phyloP scores from a whole-genome alignment of 306 rosid species.

The Cucurbita argyrosperma region DNA sequence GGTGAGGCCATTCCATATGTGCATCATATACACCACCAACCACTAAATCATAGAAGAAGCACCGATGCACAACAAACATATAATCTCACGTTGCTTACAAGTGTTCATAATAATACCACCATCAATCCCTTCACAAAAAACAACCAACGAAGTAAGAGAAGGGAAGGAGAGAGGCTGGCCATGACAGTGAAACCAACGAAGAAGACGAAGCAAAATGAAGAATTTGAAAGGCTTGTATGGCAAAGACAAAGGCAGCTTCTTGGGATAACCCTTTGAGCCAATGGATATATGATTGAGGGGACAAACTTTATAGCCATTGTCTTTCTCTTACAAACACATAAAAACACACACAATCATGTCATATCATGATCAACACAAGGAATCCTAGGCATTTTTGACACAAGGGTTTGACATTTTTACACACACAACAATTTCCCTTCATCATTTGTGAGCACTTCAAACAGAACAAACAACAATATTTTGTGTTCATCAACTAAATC shows the following conservation, averaged over 20 bases:
- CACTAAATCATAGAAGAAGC: too few species aligned
- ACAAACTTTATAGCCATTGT: background rate
- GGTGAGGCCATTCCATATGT: background rate
- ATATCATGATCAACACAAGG: background rate
- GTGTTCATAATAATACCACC: too few species aligned
- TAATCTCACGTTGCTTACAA: too few species aligned
- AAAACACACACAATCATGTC: constrained; percentile 2
- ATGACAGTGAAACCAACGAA: background rate
- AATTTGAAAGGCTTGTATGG: too few species aligned
- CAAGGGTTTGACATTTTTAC: background rate
- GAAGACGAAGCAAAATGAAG: background rate
- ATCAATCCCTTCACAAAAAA: too few species aligned
- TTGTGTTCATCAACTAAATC: too few species aligned
- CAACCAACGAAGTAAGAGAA: background rate
- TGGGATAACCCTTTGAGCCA: background rate
- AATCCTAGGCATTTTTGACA: background rate
- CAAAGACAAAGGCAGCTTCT: background rate
- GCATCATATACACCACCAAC: background rate
- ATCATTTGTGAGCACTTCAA: too few species aligned
- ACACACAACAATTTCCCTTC: background rate
- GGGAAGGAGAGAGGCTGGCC: background rate
- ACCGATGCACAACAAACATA: too few species aligned
- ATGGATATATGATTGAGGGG: background rate
- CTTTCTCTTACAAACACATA: background rate
- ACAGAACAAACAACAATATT: too few species aligned